Base-by-base conservation (phyloP, 2,329 filamentous ascomycete species). In the Colletotrichum gigasporum region DNA sequence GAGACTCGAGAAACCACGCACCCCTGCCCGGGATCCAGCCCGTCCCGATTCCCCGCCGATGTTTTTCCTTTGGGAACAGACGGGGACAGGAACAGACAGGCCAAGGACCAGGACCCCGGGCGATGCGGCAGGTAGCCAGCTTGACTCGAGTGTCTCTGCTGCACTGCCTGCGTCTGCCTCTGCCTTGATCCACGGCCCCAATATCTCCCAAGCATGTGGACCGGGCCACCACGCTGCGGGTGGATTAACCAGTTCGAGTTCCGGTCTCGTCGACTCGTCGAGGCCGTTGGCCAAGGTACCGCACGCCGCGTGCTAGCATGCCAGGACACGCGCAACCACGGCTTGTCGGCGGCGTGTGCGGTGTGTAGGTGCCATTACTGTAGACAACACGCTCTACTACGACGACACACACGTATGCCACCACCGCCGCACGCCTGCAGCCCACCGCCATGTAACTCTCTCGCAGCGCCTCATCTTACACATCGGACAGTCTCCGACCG, bases 61-160 rank as follows among this genome's bases (percentile, higher is more conserved):
- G 48, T 64, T 64, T 42, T 54, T 35, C 48, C 56, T 53, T 50
- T 48, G 20, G 14, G 56, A 63, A 63, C 61, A 60, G 55, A 63
- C 22, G 30, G 28, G 53, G 30, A 52, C 20, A 48, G 54, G 47
- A 59, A 47, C 39, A 60, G 39, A 47, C 54, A 39, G 26, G 39
- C 47, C 60, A 41, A 41, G 45, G 54, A 11, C 37, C 54, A 42
- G 24, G 56, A 22, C 34, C 56, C 56, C 48, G 32, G 48, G 50
- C 30, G 24, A 47, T 22, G 34, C 48, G 35, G 34, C 37, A 26
- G 22, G 34, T 42, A 26, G 22, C 20, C 41, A 54, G 20, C 56
- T 54, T 64, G 61, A 64, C 61, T 64, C 56, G 34, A 61, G 61
- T 54, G 28, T 14, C 41, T 55, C 41, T 26, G 18, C 24, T 61